Evolutionary conservation across 768 basidiomycete genomes (phyloP).

Genomic region (Podaxis sp.): DNA sequence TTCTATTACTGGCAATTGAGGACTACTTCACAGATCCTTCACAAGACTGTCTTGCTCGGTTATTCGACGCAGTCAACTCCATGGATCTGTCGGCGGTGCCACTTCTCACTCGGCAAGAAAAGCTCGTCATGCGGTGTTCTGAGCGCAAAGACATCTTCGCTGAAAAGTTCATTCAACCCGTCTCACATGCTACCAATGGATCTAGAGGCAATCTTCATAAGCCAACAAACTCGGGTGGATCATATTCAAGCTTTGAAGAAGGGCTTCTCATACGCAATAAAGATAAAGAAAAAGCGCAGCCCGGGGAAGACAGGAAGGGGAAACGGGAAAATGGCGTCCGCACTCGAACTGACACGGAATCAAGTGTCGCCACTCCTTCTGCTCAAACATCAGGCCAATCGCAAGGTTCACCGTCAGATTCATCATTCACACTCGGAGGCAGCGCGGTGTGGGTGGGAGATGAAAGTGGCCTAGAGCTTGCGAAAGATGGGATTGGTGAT

Average conservation of each 20-base stretch:
- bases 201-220: constrained; percentile 35
- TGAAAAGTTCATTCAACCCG: constrained; percentile 65
- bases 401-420: constrained; percentile 62
- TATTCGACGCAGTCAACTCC: constrained; percentile 92
- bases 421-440: constrained; percentile 75
- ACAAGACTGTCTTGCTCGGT: constrained; percentile 82
- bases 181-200: constrained; percentile 27
- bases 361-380: constrained; percentile 30
- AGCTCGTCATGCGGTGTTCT: constrained; percentile 83
- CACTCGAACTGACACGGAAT: constrained; percentile 36
- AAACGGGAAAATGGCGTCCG: constrained; percentile 27
- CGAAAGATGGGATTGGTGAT: constrained; percentile 43
- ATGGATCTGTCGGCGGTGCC: constrained; percentile 86
- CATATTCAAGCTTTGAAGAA: constrained; percentile 71
- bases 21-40: constrained; percentile 92
- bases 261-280: constrained; percentile 49
- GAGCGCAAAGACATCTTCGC: constrained; percentile 91
- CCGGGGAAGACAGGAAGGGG: constrained; percentile 34
- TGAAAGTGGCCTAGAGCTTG: constrained; percentile 56
- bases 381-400: constrained; percentile 25
- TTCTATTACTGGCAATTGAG: constrained; percentile 90
- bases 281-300: constrained; percentile 27
- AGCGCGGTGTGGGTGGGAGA: constrained; percentile 86
- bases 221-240: constrained; percentile 56
- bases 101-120: constrained; percentile 74